Evolutionary conservation across 176 grass and related monocot species (phyloP).

Genomic region (Cocos nucifera): DNA sequence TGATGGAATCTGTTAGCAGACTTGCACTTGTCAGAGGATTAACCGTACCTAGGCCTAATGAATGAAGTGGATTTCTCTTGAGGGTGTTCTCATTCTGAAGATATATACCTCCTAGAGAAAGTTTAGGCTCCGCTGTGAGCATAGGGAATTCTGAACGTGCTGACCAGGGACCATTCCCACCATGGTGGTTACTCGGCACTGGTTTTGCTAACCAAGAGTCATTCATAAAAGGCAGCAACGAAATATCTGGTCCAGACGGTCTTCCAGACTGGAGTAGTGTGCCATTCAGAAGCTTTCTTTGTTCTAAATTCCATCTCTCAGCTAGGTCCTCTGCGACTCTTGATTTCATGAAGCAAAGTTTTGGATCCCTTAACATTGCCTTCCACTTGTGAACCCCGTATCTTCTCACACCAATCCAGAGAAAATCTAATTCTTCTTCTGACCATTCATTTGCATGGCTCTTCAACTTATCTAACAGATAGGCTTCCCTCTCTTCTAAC

Average conservation of each 20-base stretch:
- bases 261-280: slow-evolving; percentile 25
- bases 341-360: slow-evolving; percentile 47
- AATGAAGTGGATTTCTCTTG: slow-evolving; percentile 23
- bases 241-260: slow-evolving; percentile 14
- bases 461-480: not conserved
- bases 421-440: slow-evolving; percentile 8
- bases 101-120: slow-evolving; percentile 45
- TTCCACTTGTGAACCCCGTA: slow-evolving; percentile 84
- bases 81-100: slow-evolving; percentile 13
- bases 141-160: slow-evolving; percentile 34
- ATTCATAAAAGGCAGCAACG: not conserved
- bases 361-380: slow-evolving; percentile 59
- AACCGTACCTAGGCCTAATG: slow-evolving; percentile 21
- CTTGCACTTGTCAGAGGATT: slow-evolving; percentile 22
- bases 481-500: slow-evolving; percentile 4
- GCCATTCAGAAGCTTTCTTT: slow-evolving; percentile 57
- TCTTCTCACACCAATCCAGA: slow-evolving; percentile 91
- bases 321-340: slow-evolving; percentile 71
- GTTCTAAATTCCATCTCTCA: slow-evolving; percentile 70
- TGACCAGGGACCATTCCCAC: slow-evolving; percentile 27
- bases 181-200: slow-evolving; percentile 1
- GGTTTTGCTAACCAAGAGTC: slow-evolving; percentile 9
- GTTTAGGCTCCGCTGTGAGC: slow-evolving; percentile 31
- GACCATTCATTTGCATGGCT: not conserved
- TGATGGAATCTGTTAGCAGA: slow-evolving; percentile 17